Conservation (phyloP, 2,329 filamentous ascomycete genomes). For the Dactylonectria estremocensis region DNA sequence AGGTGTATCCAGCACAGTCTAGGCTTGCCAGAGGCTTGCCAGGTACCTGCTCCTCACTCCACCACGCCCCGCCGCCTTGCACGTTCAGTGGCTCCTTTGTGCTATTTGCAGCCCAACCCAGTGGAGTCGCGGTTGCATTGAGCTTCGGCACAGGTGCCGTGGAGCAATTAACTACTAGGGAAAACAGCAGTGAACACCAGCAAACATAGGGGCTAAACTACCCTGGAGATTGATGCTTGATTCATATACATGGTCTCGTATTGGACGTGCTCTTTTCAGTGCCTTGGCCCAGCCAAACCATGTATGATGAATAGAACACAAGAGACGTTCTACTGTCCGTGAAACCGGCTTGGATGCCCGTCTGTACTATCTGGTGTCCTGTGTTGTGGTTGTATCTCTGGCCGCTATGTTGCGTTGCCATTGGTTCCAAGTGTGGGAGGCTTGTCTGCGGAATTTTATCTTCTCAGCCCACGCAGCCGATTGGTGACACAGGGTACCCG, state of each 20-base stretch:
- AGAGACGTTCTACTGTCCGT: neutral
- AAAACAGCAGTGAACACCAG: conserved; percentile 15
- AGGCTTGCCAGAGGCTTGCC: neutral
- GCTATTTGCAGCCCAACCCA: conserved; percentile 14
- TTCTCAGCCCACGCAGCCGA: conserved; percentile 7
- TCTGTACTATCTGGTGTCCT: conserved; percentile 8
- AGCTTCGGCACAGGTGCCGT: conserved; percentile 23
- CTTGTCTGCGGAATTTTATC: conserved; percentile 10
- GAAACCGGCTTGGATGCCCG: neutral
- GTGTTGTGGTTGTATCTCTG: conserved; percentile 13
- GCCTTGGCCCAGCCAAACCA: neutral
- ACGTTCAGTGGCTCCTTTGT: conserved; percentile 23
- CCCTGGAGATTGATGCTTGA: conserved; percentile 25
- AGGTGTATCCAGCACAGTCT: neutral
- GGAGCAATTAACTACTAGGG: no score
- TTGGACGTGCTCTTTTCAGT: neutral
- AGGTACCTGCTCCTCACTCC: conserved; percentile 26
- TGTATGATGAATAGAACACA: neutral
- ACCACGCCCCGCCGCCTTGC: conserved; percentile 15
- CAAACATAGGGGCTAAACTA: conserved; percentile 31
- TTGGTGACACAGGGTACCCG: conserved; percentile 16
- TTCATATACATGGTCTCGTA: conserved; percentile 14
- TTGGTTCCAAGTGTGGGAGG: conserved; percentile 5
- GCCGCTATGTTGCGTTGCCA: neutral
- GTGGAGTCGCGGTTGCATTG: conserved; percentile 18